A percentile compares a stretch with the other conserved stretches of the same genome.
phyloP scores from a whole-genome alignment of 805 yeast species.

The Priceomyces haplophilus region DNA sequence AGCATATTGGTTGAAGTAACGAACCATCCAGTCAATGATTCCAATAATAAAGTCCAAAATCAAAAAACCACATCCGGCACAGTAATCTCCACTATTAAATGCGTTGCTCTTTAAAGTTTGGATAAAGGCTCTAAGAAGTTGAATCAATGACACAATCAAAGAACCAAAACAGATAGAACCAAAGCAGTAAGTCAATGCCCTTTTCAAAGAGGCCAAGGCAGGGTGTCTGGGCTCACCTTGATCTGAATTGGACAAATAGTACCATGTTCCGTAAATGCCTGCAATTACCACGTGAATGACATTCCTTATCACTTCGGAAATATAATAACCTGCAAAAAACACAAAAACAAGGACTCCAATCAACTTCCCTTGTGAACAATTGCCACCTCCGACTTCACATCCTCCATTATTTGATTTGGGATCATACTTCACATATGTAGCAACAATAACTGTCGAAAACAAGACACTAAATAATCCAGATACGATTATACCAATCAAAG shows the following conservation, averaged over 20 bases:
- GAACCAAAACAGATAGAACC: constrained; percentile 91
- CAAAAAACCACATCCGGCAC: constrained; percentile 51
- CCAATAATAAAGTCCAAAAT: constrained; percentile 59
- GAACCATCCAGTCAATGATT: constrained; percentile 72
- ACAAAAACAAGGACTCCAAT: constrained; percentile 70
- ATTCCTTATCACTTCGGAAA: constrained; percentile 79
- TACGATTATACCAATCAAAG: constrained; percentile 57
- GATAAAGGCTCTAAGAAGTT: constrained; percentile 57
- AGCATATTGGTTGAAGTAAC: constrained; percentile 88
- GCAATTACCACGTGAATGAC: constrained; percentile 77
- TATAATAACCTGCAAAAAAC: constrained; percentile 78
- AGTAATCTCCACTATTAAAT: constrained; percentile 48
- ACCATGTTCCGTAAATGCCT: constrained; percentile 91
- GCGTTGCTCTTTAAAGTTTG: constrained; percentile 51
- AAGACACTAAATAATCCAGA: constrained; percentile 63
- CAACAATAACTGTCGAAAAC: constrained; percentile 65
- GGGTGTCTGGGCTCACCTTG: constrained; percentile 79
- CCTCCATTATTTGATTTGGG: constrained; percentile 51
- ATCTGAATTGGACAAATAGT: constrained; percentile 70
- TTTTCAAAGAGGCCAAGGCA: constrained; percentile 72
- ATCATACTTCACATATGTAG: constrained; percentile 75
- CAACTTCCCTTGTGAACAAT: constrained; percentile 55
- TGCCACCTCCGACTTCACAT: constrained; percentile 51
- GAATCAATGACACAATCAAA: constrained; percentile 66
- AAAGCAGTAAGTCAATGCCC: constrained; percentile 81